These are phyloP conservation scores for Moniliophthora roreri DNA, from an alignment of 1,284 basidiomycete genomes.

Conservation along the genomic window DNA sequence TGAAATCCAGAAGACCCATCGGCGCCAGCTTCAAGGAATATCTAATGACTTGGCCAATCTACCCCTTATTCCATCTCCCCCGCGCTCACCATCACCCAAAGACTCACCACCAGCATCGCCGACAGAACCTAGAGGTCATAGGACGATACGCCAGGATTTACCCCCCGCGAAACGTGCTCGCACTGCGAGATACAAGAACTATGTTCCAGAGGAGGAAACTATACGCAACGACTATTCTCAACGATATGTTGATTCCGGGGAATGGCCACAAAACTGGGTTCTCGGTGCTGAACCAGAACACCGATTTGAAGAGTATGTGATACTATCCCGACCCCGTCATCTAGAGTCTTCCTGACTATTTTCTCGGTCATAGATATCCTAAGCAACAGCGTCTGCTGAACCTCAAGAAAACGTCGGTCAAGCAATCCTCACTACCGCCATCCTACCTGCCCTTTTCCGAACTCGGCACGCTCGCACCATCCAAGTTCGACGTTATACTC, in stretches of 20 bases:
- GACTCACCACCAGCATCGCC: constrained; percentile 50
- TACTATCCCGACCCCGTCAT: neutral
- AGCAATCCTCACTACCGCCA: constrained; percentile 61
- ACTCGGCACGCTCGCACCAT: constrained; percentile 53
- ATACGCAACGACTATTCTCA: constrained; percentile 94
- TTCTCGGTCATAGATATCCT: constrained; percentile 65
- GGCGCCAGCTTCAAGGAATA: constrained; percentile 27
- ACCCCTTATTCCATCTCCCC: constrained; percentile 47
- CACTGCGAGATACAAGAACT: constrained; percentile 67
- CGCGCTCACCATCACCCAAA: constrained; percentile 41
- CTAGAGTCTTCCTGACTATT: constrained; percentile 3
- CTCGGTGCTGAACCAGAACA: constrained; percentile 82
- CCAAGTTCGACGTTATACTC: constrained; percentile 92
- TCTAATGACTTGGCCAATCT: constrained; percentile 38
- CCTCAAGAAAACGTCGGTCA: constrained; percentile 75
- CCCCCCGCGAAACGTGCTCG: constrained; percentile 72
- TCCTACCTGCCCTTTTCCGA: constrained; percentile 66
- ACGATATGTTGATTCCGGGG: constrained; percentile 86
- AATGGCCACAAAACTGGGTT: constrained; percentile 91
- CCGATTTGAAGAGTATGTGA: constrained; percentile 86
- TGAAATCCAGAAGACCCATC: constrained; percentile 33
- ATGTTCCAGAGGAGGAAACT: constrained; percentile 89
- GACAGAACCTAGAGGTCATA: constrained; percentile 33
- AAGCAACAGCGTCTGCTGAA: constrained; percentile 82
- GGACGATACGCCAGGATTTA: constrained; percentile 54